Conservation (phyloP, 768 basidiomycete species). For the Chiua virens region DNA sequence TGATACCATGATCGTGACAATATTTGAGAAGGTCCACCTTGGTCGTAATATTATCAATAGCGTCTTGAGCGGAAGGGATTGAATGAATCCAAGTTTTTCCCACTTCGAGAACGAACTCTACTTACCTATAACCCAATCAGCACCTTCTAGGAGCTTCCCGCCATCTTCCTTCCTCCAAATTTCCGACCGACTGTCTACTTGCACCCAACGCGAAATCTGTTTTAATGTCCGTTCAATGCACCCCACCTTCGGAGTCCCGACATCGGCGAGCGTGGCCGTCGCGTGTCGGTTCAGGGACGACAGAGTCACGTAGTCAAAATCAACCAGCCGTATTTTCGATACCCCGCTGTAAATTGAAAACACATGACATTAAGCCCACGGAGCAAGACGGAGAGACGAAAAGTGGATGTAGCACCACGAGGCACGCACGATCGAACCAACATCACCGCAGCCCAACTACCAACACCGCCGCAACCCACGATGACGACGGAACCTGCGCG, state of each 20-base stretch:
- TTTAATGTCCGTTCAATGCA: conserved; percentile 69
- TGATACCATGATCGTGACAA: conserved; percentile 78
- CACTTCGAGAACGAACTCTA: neutral
- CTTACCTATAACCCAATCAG: conserved; percentile 92
- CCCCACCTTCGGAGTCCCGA: conserved; percentile 89
- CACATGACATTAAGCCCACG: neutral
- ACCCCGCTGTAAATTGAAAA: conserved; percentile 52
- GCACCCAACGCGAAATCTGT: conserved; percentile 79
- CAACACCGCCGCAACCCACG: conserved; percentile 95
- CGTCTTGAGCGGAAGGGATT: conserved; percentile 51
- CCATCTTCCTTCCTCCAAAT: conserved; percentile 87
- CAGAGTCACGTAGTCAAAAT: conserved; percentile 96
- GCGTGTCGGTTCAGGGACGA: conserved; percentile 96
- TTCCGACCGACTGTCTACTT: conserved; percentile 81
- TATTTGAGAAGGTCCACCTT: conserved; percentile 93
- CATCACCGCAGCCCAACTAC: conserved; percentile 96
- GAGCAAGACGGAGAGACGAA: neutral
- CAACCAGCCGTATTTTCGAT: conserved; percentile 74
- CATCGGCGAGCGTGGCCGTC: conserved; percentile 83
- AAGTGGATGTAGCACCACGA: neutral
- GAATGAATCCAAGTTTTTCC: conserved; percentile 4
- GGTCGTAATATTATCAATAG: conserved; percentile 96
- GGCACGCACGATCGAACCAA: conserved; percentile 78
- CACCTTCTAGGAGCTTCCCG: conserved; percentile 69
- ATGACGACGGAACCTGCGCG: conserved; percentile 77